Evolutionary conservation across 768 basidiomycete genomes (phyloP).

Genomic region (Nidularia sp.): DNA sequence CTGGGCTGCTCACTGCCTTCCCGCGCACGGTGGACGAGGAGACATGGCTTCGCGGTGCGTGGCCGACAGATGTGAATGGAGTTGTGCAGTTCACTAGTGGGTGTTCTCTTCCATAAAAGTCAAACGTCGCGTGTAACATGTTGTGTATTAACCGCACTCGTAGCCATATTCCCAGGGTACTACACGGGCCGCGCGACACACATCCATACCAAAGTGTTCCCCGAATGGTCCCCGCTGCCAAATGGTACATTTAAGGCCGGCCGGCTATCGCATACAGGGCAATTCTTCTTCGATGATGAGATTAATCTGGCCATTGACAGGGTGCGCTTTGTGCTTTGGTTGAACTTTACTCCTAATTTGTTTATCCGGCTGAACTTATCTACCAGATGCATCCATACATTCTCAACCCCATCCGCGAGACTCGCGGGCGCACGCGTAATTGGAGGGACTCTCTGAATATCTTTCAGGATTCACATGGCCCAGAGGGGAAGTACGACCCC

Average conservation of each 20-base stretch:
- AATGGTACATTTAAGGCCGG: conserved; percentile 44
- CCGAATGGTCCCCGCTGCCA: conserved; percentile 37
- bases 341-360: background rate
- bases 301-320: conserved; percentile 45
- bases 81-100: conserved; percentile 51
- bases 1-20: conserved; percentile 37
- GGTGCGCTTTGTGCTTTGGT: conserved; percentile 12
- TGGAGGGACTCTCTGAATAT: conserved; percentile 51
- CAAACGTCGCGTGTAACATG: too few relatives aligned
- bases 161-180: conserved; percentile 54
- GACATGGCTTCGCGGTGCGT: conserved; percentile 49
- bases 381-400: conserved; percentile 47
- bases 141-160: background rate
- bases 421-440: conserved; percentile 46
- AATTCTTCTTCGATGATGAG: conserved; percentile 57
- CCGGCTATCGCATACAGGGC: conserved; percentile 42
- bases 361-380: background rate
- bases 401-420: conserved; percentile 43
- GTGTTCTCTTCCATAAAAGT: conserved; percentile 7
- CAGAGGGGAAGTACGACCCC: conserved; percentile 47
- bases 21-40: conserved; percentile 39
- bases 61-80: conserved; percentile 49
- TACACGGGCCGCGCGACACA: conserved; percentile 55
- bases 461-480: conserved; percentile 45
- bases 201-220: conserved; percentile 51